A percentile compares a stretch with the other conserved stretches of the same genome.
phyloP scores from a whole-genome alignment of 305 asterid genomes.

The Fraxinus sp. region DNA sequence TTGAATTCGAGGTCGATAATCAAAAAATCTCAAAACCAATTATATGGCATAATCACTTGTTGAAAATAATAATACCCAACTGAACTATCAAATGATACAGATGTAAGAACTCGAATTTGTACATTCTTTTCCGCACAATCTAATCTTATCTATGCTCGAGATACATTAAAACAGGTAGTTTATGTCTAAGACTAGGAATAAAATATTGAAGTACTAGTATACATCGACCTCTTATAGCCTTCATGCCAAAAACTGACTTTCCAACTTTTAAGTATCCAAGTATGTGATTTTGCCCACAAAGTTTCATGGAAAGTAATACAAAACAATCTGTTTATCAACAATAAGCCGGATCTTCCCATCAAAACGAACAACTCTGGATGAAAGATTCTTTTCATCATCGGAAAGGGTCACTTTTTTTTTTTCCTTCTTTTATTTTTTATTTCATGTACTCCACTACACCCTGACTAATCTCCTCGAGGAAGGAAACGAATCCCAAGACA shows the following conservation, averaged over 20 bases:
- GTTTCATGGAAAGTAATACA: slow-evolving; percentile 12
- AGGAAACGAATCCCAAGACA: slow-evolving; percentile 81
- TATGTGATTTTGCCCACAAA: slow-evolving; percentile 8
- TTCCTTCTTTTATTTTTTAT: slow-evolving; percentile 20
- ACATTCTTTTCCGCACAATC: neutral
- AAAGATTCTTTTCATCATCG: slow-evolving; percentile 1
- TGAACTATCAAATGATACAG: neutral
- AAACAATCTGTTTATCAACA: slow-evolving; percentile 27
- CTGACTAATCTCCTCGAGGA: slow-evolving; percentile 75
- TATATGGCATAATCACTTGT: neutral
- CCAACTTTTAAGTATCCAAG: slow-evolving; percentile 13
- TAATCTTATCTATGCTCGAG: neutral
- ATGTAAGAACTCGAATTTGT: neutral
- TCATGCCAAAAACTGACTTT: neutral
- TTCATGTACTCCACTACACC: slow-evolving; percentile 69
- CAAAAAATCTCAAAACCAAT: neutral
- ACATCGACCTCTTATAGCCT: neutral
- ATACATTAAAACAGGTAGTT: slow-evolving; percentile 19
- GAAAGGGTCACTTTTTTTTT: no score
- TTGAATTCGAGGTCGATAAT: neutral
- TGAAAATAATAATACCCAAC: neutral
- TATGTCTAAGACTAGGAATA: neutral
- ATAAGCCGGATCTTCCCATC: slow-evolving; percentile 8
- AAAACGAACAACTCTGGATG: neutral
- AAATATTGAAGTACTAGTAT: neutral